These are phyloP conservation scores for Raphanus sativus DNA, from an alignment of 345 rosid genomes.

Conservation along the genomic window DNA sequence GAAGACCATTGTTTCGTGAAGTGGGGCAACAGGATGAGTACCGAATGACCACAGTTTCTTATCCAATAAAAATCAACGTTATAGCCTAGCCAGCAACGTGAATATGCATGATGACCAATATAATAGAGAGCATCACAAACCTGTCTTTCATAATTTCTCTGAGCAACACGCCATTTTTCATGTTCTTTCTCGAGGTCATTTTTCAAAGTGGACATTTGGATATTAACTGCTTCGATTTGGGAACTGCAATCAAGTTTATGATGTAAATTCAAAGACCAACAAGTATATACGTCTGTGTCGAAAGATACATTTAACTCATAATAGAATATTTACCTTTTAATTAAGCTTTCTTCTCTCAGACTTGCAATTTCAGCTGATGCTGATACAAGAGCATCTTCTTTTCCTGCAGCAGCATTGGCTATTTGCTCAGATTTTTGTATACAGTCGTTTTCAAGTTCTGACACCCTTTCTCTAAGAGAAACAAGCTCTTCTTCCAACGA, in stretches of 20 bases:
- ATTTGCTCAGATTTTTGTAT: conserved; percentile 66
- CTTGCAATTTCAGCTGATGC: conserved; percentile 59
- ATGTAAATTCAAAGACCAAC: conserved; percentile 18
- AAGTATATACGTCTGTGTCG: conserved; percentile 1
- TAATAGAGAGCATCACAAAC: conserved; percentile 41
- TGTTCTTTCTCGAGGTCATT: conserved; percentile 72
- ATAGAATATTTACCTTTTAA: conserved; percentile 51
- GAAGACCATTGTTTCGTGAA: conserved; percentile 6
- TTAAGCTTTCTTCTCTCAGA: conserved; percentile 66
- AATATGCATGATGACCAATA: conserved; percentile 17
- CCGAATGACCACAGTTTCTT: neutral
- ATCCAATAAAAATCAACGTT: conserved; percentile 5
- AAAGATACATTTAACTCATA: neutral
- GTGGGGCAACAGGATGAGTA: neutral
- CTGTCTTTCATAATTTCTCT: conserved; percentile 96
- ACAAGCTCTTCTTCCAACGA: conserved; percentile 70
- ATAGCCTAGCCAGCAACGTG: conserved; percentile 2
- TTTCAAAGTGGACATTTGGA: conserved; percentile 60
- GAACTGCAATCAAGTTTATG: conserved; percentile 52
- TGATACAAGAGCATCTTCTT: conserved; percentile 69
- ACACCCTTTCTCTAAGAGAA: conserved; percentile 66
- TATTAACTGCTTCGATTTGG: conserved; percentile 62
- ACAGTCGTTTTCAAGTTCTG: conserved; percentile 72
- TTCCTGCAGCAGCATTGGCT: conserved; percentile 61
- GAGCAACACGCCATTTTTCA: conserved; percentile 75